Evolutionary conservation across 495 filamentous ascomycete genomes (phyloP), one percentile per base, ranked within the genome.

Genomic region (Chaetomium cochliodes): DNA sequence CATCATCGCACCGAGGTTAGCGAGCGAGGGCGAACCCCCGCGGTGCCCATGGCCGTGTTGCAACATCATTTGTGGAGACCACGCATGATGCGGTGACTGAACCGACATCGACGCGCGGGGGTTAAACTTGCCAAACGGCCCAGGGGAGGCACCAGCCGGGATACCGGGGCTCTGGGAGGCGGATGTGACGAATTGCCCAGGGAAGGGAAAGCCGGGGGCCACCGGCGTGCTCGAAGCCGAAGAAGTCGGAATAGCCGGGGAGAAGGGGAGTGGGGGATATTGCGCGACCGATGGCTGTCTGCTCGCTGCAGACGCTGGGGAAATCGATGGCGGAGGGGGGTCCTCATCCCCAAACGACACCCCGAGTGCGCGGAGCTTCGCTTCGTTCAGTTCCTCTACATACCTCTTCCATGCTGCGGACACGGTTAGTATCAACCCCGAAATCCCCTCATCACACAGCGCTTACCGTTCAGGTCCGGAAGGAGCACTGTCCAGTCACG

Each of bases 331-430:
- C 30, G 74, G 81, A 15, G 84, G 82, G 18, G 85, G 81, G 28
- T 93, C 89, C 12, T 91, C 88, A 51, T 88, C 88, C 25, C 86
- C 89, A 60, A 89, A 81, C 20, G 83, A 89, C 2, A 97, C 94
- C 51, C 94, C 94, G 52, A 98, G 82, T 56, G 92, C 92, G 41
- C 90, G 87, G 47, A 98, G 81, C 77, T 96, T 98, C 64, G 92
- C 90, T 76, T 98, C 94, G 70, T 88, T 87, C 58, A 97, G 74
- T 58, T 85, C 83, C 54, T 88, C 81, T 37, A 93, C 90, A 76
- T 98, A 97, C 18, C 83, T 78, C 71, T 91, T 87, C 93, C 94
- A 97, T 30, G 88, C 90, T 76, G 76, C 71, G 42, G 8, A 13
- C 49, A 73, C 26, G 39, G 52, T 66, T 41, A 50, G 39, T 4